phyloP scores from a whole-genome alignment of 345 rosid genomes.

The Gossypium bickii region DNA sequence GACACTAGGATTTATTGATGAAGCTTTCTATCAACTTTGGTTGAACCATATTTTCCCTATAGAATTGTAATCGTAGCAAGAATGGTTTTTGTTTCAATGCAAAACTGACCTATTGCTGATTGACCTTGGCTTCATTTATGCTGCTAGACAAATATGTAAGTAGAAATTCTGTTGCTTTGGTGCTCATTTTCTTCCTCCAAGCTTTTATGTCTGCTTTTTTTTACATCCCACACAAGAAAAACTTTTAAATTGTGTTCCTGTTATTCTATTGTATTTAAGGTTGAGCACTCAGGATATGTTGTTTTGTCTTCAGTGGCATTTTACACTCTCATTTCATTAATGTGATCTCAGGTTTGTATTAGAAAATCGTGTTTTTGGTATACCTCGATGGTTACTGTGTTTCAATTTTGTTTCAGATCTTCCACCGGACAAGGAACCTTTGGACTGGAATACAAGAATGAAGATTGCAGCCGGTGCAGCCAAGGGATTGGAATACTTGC shows the following conservation, averaged over 20 bases:
- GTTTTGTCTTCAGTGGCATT: too few species aligned
- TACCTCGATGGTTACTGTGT: conserved; percentile 6
- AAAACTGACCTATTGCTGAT: neutral
- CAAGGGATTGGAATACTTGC: conserved; percentile 91
- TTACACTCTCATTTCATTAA: neutral
- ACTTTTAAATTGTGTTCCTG: neutral
- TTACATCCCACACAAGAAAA: neutral
- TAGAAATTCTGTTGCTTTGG: neutral
- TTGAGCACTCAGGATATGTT: neutral
- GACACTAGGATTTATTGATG: neutral
- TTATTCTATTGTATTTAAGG: neutral
- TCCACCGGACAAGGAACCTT: conserved; percentile 72
- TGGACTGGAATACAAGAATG: conserved; percentile 98
- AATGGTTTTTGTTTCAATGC: neutral
- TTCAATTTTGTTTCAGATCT: conserved; percentile 49
- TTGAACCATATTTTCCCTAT: too few species aligned
- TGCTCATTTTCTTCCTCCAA: neutral
- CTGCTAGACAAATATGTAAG: neutral
- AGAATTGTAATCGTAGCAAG: neutral
- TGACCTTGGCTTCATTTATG: neutral
- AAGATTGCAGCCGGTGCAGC: conserved; percentile 99
- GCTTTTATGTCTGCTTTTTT: neutral
- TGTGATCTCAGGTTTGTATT: neutral
- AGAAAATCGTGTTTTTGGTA: neutral
- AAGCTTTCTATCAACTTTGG: neutral